Evolutionary conservation across 495 filamentous ascomycete genomes (phyloP).

Genomic region (Chaetomium fimeti): DNA sequence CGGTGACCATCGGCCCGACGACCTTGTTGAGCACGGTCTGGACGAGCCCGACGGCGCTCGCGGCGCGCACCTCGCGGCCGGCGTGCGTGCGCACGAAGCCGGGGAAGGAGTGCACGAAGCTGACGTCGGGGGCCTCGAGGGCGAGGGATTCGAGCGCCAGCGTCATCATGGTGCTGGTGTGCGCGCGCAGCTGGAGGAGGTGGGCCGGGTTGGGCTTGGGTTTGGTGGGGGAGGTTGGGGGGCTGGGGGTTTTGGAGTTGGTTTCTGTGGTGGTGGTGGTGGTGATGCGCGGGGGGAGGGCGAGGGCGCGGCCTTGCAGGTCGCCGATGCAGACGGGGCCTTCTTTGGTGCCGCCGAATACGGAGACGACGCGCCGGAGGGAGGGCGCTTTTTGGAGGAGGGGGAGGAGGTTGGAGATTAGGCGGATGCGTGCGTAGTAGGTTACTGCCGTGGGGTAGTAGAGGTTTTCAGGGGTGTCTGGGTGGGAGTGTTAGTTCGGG

Average conservation of each 20-base stretch:
- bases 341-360: slow-evolving; percentile 56
- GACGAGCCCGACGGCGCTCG: slow-evolving; percentile 2
- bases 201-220: slow-evolving; percentile 7
- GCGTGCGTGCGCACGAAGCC: slow-evolving; percentile 47
- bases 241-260: background rate
- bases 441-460: slow-evolving; percentile 52
- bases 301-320: slow-evolving; percentile 35
- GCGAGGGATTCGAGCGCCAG: slow-evolving; percentile 53
- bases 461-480: slow-evolving; percentile 60
- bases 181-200: slow-evolving; percentile 38
- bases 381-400: slow-evolving; percentile 46
- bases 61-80: slow-evolving; percentile 12
- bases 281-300: background rate
- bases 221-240: too few species aligned
- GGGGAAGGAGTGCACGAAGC: slow-evolving; percentile 61
- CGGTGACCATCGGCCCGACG: slow-evolving; percentile 19
- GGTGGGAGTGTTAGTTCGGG: background rate
- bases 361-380: slow-evolving; percentile 59
- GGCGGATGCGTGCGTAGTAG: slow-evolving; percentile 64
- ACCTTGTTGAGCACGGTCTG: slow-evolving; percentile 18
- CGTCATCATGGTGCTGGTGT: slow-evolving; percentile 52
- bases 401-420: slow-evolving; percentile 63
- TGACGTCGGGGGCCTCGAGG: slow-evolving; percentile 46
- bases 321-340: slow-evolving; percentile 51
- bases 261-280: background rate